phyloP scores from a whole-genome alignment of 495 filamentous ascomycete species.

The Lineolata rhizophorae region DNA sequence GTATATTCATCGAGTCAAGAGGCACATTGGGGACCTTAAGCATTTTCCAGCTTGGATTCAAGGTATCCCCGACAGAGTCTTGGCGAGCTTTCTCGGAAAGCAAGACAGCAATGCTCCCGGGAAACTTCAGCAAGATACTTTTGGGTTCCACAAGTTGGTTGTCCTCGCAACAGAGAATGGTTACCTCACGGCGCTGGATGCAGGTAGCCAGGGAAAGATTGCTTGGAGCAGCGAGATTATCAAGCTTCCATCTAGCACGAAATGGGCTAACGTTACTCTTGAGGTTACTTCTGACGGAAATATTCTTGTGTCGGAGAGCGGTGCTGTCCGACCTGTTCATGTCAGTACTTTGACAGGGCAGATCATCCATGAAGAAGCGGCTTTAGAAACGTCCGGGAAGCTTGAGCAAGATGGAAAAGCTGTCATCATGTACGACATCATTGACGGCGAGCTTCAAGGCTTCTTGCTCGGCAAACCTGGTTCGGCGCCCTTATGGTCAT shows the following conservation, averaged over 20 bases:
- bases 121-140: constrained; percentile 46
- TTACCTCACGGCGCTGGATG: constrained; percentile 55
- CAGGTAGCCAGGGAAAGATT: constrained; percentile 50
- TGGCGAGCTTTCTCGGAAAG: constrained; percentile 43
- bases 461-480: constrained; percentile 3
- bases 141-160: constrained; percentile 68
- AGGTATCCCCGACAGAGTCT: constrained; percentile 22
- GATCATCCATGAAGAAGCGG: too few relatives aligned
- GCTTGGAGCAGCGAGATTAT: constrained; percentile 47
- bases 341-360: too few relatives aligned
- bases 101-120: constrained; percentile 21
- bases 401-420: too few relatives aligned
- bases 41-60: constrained; percentile 52
- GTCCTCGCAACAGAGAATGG: constrained; percentile 66
- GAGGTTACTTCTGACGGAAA: too few relatives aligned
- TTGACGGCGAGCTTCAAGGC: constrained; percentile 12
- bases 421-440: constrained; percentile 11
- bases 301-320: not conserved
- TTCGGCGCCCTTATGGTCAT: constrained; percentile 37
- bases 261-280: too few relatives aligned
- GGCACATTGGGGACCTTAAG: constrained; percentile 60
- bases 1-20: constrained; percentile 68
- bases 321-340: too few relatives aligned
- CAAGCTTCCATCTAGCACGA: constrained; percentile 25
- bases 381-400: not conserved